These are phyloP conservation scores for Cladosporium austrohemisphaericum DNA, from an alignment of 2,329 filamentous ascomycete genomes.

Conservation along the genomic window DNA sequence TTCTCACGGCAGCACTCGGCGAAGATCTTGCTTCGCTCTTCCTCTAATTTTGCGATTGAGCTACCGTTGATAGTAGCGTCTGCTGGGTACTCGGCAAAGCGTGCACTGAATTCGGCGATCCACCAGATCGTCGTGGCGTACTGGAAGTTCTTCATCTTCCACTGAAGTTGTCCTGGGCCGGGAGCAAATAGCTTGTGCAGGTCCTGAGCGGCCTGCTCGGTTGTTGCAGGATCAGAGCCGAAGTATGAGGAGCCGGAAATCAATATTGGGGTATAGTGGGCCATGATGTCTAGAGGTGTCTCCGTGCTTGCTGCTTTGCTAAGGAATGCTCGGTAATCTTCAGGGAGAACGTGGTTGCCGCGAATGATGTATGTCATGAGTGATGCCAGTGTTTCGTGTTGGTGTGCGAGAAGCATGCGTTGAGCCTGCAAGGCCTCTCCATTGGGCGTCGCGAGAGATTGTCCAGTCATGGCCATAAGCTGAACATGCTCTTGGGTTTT, in stretches of 20 bases:
- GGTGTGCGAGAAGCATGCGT: slow-evolving; percentile 72
- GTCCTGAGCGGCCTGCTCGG: slow-evolving; percentile 64
- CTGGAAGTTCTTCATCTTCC: slow-evolving; percentile 71
- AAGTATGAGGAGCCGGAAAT: slow-evolving; percentile 73
- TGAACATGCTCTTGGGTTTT: slow-evolving; percentile 72
- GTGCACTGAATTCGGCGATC: slow-evolving; percentile 88
- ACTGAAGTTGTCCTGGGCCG: slow-evolving; percentile 63
- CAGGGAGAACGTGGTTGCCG: slow-evolving; percentile 63
- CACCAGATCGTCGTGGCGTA: slow-evolving; percentile 79
- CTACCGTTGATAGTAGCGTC: slow-evolving; percentile 4
- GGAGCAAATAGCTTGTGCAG: slow-evolving; percentile 67
- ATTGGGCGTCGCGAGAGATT: slow-evolving; percentile 59
- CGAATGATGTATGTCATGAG: slow-evolving; percentile 77
- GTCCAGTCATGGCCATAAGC: slow-evolving; percentile 70
- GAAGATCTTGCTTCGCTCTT: slow-evolving; percentile 68
- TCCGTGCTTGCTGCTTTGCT: slow-evolving; percentile 65
- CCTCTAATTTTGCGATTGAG: slow-evolving; percentile 42
- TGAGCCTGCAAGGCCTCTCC: slow-evolving; percentile 79
- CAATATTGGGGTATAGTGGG: slow-evolving; percentile 80
- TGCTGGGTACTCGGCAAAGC: slow-evolving; percentile 46
- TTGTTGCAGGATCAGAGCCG: slow-evolving; percentile 70
- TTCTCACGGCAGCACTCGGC: slow-evolving; percentile 72
- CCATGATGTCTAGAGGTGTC: slow-evolving; percentile 68
- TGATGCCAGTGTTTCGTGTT: slow-evolving; percentile 85
- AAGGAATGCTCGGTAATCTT: slow-evolving; percentile 73